Conservation (phyloP, 306 rosid species). For the Vigna trinervia region DNA sequence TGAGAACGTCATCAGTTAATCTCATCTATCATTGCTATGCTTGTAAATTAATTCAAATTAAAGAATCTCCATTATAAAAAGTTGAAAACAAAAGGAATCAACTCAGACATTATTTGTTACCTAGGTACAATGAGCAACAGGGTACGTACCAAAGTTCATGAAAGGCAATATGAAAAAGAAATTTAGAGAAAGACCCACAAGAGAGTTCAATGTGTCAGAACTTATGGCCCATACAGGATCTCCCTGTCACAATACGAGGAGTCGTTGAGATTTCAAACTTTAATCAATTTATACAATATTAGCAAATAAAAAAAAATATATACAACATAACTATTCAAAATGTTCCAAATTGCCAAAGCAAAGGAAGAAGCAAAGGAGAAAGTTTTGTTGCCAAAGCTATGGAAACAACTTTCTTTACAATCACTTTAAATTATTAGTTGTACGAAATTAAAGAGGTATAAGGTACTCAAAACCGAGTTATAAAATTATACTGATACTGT, state of each 20-base stretch:
- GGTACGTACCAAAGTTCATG: constrained; percentile 71
- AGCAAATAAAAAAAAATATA: not conserved
- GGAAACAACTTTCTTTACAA: constrained; percentile 14
- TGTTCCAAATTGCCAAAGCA: not conserved
- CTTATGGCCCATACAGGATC: constrained; percentile 96
- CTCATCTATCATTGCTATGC: constrained; percentile 28
- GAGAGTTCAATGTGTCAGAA: constrained; percentile 74
- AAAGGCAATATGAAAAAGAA: constrained; percentile 84
- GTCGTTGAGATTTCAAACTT: constrained; percentile 36
- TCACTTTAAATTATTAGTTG: not conserved
- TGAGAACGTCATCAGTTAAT: not conserved
- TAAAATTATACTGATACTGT: too few relatives aligned
- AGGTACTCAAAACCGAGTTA: too few relatives aligned
- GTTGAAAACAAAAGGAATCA: constrained; percentile 29
- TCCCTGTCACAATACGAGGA: constrained; percentile 62
- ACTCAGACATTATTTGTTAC: not conserved
- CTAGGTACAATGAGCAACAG: constrained; percentile 9
- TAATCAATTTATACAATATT: constrained; percentile 24
- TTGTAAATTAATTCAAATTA: constrained; percentile 7
- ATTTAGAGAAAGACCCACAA: constrained; percentile 83
- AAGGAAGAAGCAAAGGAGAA: constrained; percentile 3
- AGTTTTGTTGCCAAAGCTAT: constrained; percentile 14
- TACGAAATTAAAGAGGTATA: not conserved
- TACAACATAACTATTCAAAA: constrained; percentile 15
- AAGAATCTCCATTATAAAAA: not conserved